These are phyloP conservation scores for Aspergillus felis DNA, from an alignment of 2,329 filamentous ascomycete genomes.

Conservation along the genomic window DNA sequence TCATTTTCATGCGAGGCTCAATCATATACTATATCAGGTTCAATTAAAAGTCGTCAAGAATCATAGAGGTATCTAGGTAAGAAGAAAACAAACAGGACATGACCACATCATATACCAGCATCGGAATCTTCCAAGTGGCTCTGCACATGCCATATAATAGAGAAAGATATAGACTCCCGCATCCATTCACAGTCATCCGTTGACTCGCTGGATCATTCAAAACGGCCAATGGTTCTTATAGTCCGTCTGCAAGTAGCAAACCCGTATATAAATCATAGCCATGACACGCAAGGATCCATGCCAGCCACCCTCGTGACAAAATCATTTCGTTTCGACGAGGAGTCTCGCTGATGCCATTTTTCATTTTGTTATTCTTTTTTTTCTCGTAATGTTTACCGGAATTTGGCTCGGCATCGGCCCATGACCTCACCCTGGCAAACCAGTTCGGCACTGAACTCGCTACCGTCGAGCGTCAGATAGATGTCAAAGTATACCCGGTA, in stretches of 20 bases:
- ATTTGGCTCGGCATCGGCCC: constrained; percentile 90
- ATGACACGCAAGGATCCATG: background rate
- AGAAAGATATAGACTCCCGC: background rate
- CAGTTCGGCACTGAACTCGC: constrained; percentile 95
- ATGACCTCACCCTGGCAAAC: constrained; percentile 99
- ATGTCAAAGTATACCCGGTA: constrained; percentile 70
- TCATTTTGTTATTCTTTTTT: background rate
- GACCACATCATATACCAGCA: background rate
- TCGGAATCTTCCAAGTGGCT: background rate
- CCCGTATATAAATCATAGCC: background rate
- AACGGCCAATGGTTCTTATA: background rate
- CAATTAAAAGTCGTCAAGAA: background rate
- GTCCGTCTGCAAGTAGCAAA: background rate
- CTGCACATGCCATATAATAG: background rate
- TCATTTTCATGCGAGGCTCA: no score
- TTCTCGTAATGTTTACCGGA: constrained; percentile 51
- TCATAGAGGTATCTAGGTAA: background rate
- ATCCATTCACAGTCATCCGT: background rate
- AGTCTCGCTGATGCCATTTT: background rate
- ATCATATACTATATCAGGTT: background rate
- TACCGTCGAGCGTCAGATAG: constrained; percentile 92
- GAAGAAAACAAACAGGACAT: background rate
- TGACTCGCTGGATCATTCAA: background rate
- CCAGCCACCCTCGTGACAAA: background rate
- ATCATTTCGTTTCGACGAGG: background rate